These are phyloP conservation scores for Pseudonitzschia delicatissima DNA, from an alignment of 108 stramenopile species.

Conservation along the genomic window DNA sequence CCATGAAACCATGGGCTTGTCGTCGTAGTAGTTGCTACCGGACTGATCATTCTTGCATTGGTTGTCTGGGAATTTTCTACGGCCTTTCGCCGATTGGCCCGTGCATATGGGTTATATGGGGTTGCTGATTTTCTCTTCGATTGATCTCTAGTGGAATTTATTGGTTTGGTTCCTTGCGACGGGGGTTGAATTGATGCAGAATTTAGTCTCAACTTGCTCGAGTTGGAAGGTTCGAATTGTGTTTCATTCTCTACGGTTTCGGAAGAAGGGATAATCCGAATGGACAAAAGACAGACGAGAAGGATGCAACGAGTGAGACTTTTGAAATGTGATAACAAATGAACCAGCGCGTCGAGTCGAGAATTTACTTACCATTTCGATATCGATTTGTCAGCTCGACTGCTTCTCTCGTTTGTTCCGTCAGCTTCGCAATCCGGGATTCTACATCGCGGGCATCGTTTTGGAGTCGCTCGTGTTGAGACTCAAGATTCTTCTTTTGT, in stretches of 20 bases:
- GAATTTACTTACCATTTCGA: not conserved
- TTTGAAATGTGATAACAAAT: no score
- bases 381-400: not conserved
- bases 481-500: conserved; percentile 1
- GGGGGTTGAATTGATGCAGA: no score
- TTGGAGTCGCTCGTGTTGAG: not conserved
- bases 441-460: not conserved
- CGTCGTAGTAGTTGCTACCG: not conserved
- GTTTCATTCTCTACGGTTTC: no score
- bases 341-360: no score
- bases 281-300: no score
- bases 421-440: not conserved
- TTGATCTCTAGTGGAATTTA: no score
- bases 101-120: not conserved
- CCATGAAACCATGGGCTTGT: not conserved
- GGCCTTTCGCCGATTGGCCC: not conserved
- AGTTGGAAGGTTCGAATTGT: no score
- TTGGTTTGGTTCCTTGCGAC: no score
- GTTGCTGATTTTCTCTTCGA: not conserved
- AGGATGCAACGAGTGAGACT: no score
- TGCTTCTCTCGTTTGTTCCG: not conserved
- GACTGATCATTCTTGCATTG: not conserved
- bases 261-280: no score
- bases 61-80: not conserved
- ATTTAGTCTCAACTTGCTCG: no score